phyloP scores from a whole-genome alignment of 768 basidiomycete genomes.

The Podaxis carcinomalis region DNA sequence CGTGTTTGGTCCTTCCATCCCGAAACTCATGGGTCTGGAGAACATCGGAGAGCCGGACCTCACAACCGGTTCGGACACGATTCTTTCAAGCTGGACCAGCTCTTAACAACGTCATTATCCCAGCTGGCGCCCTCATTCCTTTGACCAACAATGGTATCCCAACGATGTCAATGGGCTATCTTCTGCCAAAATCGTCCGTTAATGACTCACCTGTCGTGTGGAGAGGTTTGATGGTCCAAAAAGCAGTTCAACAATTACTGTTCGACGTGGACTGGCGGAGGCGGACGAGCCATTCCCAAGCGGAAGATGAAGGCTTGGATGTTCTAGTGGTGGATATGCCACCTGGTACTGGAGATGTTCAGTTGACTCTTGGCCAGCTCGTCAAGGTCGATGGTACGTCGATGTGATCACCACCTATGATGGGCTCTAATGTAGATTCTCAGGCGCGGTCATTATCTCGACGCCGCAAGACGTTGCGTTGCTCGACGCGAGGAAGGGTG shows the following conservation, averaged over 20 bases:
- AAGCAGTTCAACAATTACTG: slow-evolving; percentile 91
- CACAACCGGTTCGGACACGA: slow-evolving; percentile 51
- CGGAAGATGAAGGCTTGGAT: slow-evolving; percentile 57
- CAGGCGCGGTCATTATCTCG: slow-evolving; percentile 90
- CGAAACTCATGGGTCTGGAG: slow-evolving; percentile 89
- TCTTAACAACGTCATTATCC: not conserved
- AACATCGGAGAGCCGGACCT: slow-evolving; percentile 72
- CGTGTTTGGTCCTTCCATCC: slow-evolving; percentile 92
- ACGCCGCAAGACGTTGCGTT: slow-evolving; percentile 95
- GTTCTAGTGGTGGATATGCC: slow-evolving; percentile 94
- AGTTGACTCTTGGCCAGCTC: slow-evolving; percentile 85
- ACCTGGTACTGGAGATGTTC: slow-evolving; percentile 95
- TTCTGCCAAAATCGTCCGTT: slow-evolving; percentile 55
- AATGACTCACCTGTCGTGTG: slow-evolving; percentile 75
- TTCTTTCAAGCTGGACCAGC: not conserved
- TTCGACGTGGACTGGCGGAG: slow-evolving; percentile 90
- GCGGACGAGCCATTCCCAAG: slow-evolving; percentile 18
- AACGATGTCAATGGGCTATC: slow-evolving; percentile 97
- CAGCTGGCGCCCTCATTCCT: slow-evolving; percentile 78
- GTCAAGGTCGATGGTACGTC: slow-evolving; percentile 75
- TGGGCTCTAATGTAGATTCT: not conserved
- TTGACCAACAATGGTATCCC: slow-evolving; percentile 84
- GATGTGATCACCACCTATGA: too few species aligned
- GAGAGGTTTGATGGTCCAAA: slow-evolving; percentile 98
- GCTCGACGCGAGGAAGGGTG: slow-evolving; percentile 87